Percentiles rank a stretch among this genome's conserved stretches.
These are phyloP conservation scores for Diddensiella transvaalensis DNA, from an alignment of 805 yeast genomes.

Conservation along the genomic window DNA sequence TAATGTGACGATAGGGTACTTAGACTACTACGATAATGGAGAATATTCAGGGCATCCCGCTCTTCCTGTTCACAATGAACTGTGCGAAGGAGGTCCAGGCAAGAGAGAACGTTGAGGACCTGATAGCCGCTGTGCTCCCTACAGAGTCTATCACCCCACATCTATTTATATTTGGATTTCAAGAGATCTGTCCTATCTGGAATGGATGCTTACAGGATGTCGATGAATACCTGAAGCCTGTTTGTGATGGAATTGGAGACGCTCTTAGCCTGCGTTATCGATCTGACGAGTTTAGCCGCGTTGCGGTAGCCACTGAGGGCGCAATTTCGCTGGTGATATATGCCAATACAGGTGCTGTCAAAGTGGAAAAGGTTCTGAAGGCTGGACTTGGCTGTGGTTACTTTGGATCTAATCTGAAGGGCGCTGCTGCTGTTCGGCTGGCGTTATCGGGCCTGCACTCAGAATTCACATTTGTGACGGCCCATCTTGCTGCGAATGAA, in stretches of 20 bases:
- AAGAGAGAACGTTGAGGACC: conserved; percentile 9
- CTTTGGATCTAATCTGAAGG: conserved; percentile 64
- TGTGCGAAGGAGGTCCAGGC: conserved; percentile 27
- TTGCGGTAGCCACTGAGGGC: conserved; percentile 27
- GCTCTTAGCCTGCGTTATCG: conserved; percentile 16
- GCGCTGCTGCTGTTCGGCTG: conserved; percentile 65
- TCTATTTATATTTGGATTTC: conserved; percentile 33
- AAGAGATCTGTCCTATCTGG: conserved; percentile 36
- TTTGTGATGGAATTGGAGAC: conserved; percentile 26
- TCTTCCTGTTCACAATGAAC: conserved; percentile 29
- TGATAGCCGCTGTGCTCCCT: conserved; percentile 9
- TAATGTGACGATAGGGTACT: too few relatives aligned
- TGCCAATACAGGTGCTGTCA: conserved; percentile 6
- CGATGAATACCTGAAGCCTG: conserved; percentile 25
- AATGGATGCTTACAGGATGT: conserved; percentile 29
- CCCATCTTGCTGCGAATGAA: conserved; percentile 79
- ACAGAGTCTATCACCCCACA: conserved; percentile 14
- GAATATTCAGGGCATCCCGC: neutral
- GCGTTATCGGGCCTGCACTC: conserved; percentile 27
- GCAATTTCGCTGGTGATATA: conserved; percentile 31
- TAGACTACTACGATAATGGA: too few relatives aligned
- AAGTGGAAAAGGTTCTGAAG: conserved; percentile 14
- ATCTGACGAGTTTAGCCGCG: conserved; percentile 13
- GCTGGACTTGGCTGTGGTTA: conserved; percentile 43
- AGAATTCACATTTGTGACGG: conserved; percentile 55